A percentile compares a stretch with the other conserved stretches of the same genome.
These are phyloP conservation scores for Alternaria rosae DNA, from an alignment of 2,329 filamentous ascomycete genomes.

Conservation along the genomic window DNA sequence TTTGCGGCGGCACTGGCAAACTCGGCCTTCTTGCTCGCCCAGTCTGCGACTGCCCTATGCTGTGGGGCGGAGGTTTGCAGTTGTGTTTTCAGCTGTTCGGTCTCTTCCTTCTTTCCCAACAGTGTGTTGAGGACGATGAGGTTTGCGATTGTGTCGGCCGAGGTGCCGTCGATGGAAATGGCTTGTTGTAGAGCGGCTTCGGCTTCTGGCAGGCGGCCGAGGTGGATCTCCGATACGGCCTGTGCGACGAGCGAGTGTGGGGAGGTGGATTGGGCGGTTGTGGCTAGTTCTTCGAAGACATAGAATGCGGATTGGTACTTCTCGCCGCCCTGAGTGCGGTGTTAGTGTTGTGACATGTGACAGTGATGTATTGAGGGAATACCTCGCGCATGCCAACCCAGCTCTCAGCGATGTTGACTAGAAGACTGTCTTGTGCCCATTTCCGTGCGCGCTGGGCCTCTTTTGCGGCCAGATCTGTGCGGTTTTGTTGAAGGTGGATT, in stretches of 20 bases:
- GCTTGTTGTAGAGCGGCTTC: conserved; percentile 86
- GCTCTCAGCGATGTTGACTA: conserved; percentile 93
- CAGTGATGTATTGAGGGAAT: conserved; percentile 35
- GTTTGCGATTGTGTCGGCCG: conserved; percentile 82
- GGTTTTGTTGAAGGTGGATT: conserved; percentile 90
- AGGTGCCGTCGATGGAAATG: conserved; percentile 73
- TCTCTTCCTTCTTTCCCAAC: conserved; percentile 69
- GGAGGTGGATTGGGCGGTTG: conserved; percentile 81
- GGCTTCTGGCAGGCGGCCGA: conserved; percentile 87
- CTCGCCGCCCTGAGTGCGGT: conserved; percentile 74
- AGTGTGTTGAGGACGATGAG: conserved; percentile 80
- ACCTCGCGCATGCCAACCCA: conserved; percentile 92
- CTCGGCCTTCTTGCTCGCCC: conserved; percentile 83
- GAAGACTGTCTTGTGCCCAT: conserved; percentile 93
- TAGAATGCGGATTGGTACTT: conserved; percentile 98
- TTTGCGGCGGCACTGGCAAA: conserved; percentile 89
- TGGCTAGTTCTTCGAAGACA: conserved; percentile 94
- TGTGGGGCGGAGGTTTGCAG: conserved; percentile 67
- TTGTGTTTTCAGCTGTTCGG: conserved; percentile 62
- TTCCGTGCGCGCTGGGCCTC: conserved; percentile 85
- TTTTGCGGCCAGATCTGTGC: conserved; percentile 87
- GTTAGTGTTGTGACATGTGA: conserved; percentile 23
- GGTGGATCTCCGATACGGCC: conserved; percentile 88
- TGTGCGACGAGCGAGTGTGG: conserved; percentile 81
- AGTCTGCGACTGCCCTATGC: conserved; percentile 75